These are phyloP conservation scores for Erythrobasidium hasegawianum DNA, from an alignment of 1,284 basidiomycete genomes.

Conservation along the genomic window DNA sequence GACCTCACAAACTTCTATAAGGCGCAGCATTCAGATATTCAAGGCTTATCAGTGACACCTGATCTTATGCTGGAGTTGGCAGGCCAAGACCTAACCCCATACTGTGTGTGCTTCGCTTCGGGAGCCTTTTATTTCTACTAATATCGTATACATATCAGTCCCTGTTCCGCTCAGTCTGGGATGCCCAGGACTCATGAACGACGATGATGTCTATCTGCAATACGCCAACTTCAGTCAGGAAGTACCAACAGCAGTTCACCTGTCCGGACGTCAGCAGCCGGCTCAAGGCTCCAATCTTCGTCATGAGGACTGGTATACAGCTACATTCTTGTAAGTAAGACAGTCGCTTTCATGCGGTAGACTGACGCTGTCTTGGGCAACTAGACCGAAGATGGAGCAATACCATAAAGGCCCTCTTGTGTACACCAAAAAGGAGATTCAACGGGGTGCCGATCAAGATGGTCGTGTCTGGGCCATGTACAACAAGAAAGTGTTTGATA, in stretches of 20 bases:
- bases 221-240: slow-evolving; percentile 64
- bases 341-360: not conserved
- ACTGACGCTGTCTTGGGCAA: not conserved
- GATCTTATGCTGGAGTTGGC: slow-evolving; percentile 69
- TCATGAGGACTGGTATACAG: slow-evolving; percentile 71
- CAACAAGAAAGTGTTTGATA: slow-evolving; percentile 70
- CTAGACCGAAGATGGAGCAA: slow-evolving; percentile 62
- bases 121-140: too few relatives aligned
- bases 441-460: slow-evolving; percentile 49
- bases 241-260: slow-evolving; percentile 68
- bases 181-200: slow-evolving; percentile 66
- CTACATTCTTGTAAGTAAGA: slow-evolving; percentile 57
- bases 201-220: slow-evolving; percentile 52
- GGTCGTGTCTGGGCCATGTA: slow-evolving; percentile 76
- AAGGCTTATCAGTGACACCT: slow-evolving; percentile 61
- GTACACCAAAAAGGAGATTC: slow-evolving; percentile 58
- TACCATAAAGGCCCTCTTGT: slow-evolving; percentile 83
- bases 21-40: slow-evolving; percentile 77
- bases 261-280: slow-evolving; percentile 62
- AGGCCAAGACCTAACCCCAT: slow-evolving; percentile 74
- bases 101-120: not conserved
- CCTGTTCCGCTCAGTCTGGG: slow-evolving; percentile 65
- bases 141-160: too few relatives aligned
- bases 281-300: slow-evolving; percentile 56
- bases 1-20: slow-evolving; percentile 42